Evolutionary conservation across 306 rosid genomes (phyloP).

Genomic region (Ochetophila trinervis): DNA sequence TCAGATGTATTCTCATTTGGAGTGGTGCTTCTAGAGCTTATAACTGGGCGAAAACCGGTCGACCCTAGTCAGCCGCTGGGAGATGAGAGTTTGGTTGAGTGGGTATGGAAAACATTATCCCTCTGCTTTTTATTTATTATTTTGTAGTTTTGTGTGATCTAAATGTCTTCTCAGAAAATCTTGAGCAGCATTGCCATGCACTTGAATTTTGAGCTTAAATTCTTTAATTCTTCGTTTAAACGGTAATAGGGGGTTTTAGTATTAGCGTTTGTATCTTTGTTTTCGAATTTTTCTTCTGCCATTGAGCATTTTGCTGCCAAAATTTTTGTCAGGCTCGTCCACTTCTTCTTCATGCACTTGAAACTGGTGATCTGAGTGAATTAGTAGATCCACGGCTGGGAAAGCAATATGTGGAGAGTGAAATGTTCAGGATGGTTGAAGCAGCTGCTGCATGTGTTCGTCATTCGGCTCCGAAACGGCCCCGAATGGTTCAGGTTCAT

Average conservation of each 20-base stretch:
- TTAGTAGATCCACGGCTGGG: slow-evolving; percentile 71
- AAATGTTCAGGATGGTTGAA: slow-evolving; percentile 81
- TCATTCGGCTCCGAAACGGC: slow-evolving; percentile 83
- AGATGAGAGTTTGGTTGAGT: slow-evolving; percentile 96
- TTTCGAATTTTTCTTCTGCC: neutral
- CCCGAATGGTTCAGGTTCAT: slow-evolving; percentile 92
- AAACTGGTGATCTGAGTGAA: slow-evolving; percentile 52
- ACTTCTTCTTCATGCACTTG: slow-evolving; percentile 56
- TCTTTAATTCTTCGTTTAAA: too few relatives aligned
- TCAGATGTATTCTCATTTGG: slow-evolving; percentile 97
- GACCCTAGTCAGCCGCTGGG: slow-evolving; percentile 78
- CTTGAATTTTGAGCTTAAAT: too few relatives aligned
- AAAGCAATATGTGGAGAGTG: slow-evolving; percentile 49
- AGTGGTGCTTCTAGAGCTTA: slow-evolving; percentile 84
- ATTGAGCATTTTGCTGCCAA: slow-evolving; percentile 18
- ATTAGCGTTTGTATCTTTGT: too few relatives aligned
- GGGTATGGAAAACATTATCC: slow-evolving; percentile 48
- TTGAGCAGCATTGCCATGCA: too few relatives aligned
- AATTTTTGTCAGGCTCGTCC: slow-evolving; percentile 73
- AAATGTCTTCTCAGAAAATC: too few relatives aligned
- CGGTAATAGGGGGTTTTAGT: too few relatives aligned
- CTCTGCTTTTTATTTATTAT: too few relatives aligned
- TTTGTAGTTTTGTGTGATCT: too few relatives aligned
- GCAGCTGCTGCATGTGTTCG: slow-evolving; percentile 97
- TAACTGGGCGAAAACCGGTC: slow-evolving; percentile 88